A percentile compares a stretch with the other conserved stretches of the same genome.
Evolutionary conservation across 352 stramenopile genomes (phyloP).

Genomic region (Phytophthora capsici): DNA sequence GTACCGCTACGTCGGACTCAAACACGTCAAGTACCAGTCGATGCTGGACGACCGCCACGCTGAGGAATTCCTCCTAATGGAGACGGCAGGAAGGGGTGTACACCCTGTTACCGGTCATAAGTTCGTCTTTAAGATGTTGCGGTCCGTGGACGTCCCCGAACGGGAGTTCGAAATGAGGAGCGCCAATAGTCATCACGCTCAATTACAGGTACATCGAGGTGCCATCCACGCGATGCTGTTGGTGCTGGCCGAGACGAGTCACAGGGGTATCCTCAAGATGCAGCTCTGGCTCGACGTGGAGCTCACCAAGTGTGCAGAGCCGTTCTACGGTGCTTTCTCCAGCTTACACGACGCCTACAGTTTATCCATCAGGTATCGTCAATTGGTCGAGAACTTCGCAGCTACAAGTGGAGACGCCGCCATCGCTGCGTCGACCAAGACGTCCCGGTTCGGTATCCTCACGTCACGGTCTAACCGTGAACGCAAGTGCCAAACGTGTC

Average conservation of each 20-base stretch:
- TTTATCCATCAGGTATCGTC: slow-evolving; percentile 65
- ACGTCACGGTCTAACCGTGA: slow-evolving; percentile 47
- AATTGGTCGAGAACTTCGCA: slow-evolving; percentile 57
- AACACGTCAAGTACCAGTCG: slow-evolving; percentile 79
- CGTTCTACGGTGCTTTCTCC: slow-evolving; percentile 65
- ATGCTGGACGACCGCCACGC: slow-evolving; percentile 59
- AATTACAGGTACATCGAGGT: slow-evolving; percentile 56
- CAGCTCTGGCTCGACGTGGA: slow-evolving; percentile 77
- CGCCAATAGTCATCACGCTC: slow-evolving; percentile 51
- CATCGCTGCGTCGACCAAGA: slow-evolving; percentile 31
- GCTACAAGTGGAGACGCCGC: slow-evolving; percentile 40
- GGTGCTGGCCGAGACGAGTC: slow-evolving; percentile 64
- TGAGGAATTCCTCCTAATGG: slow-evolving; percentile 73
- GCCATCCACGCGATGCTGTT: slow-evolving; percentile 68
- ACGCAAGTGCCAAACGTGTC: slow-evolving; percentile 71
- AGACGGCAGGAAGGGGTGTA: slow-evolving; percentile 57
- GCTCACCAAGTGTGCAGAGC: slow-evolving; percentile 54
- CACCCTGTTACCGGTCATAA: slow-evolving; percentile 45
- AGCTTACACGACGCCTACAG: slow-evolving; percentile 76
- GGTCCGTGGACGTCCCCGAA: slow-evolving; percentile 58
- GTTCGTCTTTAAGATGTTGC: slow-evolving; percentile 73
- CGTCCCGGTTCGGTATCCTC: slow-evolving; percentile 35
- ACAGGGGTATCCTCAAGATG: slow-evolving; percentile 67
- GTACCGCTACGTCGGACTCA: slow-evolving; percentile 79
- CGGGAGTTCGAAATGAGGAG: slow-evolving; percentile 51